phyloP scores from a whole-genome alignment of 805 yeast species.

The Metschnikowia kunwiensis region DNA sequence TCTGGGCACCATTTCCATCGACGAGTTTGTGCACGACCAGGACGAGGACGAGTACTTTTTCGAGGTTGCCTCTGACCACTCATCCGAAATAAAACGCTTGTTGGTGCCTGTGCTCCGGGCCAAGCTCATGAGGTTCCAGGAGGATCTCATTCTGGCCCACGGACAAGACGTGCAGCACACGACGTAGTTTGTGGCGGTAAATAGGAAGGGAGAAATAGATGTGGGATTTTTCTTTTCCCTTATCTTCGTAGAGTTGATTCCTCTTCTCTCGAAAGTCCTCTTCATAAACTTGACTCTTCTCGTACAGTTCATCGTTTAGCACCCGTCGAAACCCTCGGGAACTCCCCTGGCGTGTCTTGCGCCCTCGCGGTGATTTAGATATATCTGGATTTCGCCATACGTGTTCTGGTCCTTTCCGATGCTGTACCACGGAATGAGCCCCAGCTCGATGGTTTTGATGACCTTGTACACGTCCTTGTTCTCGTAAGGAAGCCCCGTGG shows the following conservation, averaged over 20 bases:
- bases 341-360: constrained; percentile 78
- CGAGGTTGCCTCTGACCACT: constrained; percentile 38
- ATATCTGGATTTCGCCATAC: constrained; percentile 45
- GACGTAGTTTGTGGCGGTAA: too few relatives aligned
- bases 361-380: constrained; percentile 48
- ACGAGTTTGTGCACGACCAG: constrained; percentile 78
- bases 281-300: too few relatives aligned
- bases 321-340: constrained; percentile 73
- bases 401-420: constrained; percentile 51
- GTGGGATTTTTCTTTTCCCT: too few relatives aligned
- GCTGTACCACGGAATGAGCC: constrained; percentile 51
- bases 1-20: constrained; percentile 47
- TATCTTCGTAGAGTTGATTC: too few relatives aligned
- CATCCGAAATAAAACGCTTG: constrained; percentile 43
- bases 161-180: constrained; percentile 59
- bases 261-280: too few relatives aligned
- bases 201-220: too few relatives aligned
- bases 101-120: constrained; percentile 52
- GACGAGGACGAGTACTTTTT: constrained; percentile 61
- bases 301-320: too few relatives aligned
- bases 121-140: constrained; percentile 57
- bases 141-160: constrained; percentile 58
- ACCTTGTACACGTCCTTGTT: constrained; percentile 77
- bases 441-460: constrained; percentile 47
- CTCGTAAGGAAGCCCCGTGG: constrained; percentile 80